A percentile compares a stretch with the other conserved stretches of the same genome.
phyloP scores from a whole-genome alignment of 1,284 basidiomycete genomes.

The Rhodotorula sp. region DNA sequence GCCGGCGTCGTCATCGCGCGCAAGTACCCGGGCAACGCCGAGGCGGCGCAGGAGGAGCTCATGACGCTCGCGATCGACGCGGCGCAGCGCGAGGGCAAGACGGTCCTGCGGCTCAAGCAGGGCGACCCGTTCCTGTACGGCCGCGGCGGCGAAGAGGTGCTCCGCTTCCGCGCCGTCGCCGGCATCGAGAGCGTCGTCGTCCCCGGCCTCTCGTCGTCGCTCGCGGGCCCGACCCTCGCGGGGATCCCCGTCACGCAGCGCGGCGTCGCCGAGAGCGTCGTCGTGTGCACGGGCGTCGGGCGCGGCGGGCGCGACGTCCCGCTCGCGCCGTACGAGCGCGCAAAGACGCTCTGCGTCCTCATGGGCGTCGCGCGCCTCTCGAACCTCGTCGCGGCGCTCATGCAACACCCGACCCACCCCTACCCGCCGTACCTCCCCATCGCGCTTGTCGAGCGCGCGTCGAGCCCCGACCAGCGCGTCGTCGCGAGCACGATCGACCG shows the following conservation, averaged over 20 bases:
- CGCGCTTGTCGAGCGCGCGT: slow-evolving; percentile 89
- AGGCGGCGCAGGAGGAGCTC: slow-evolving; percentile 89
- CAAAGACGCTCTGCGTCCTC: slow-evolving; percentile 76
- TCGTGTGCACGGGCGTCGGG: slow-evolving; percentile 91
- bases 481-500: slow-evolving; percentile 75
- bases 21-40: slow-evolving; percentile 97
- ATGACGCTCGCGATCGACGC: slow-evolving; percentile 80
- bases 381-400: slow-evolving; percentile 25
- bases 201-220: slow-evolving; percentile 83
- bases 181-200: slow-evolving; percentile 82
- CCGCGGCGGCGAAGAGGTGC: slow-evolving; percentile 88
- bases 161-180: slow-evolving; percentile 75
- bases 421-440: slow-evolving; percentile 81
- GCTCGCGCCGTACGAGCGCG: slow-evolving; percentile 81
- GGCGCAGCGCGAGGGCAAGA: slow-evolving; percentile 74
- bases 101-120: slow-evolving; percentile 91
- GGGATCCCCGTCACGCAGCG: slow-evolving; percentile 93
- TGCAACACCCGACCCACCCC: slow-evolving; percentile 45
- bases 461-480: slow-evolving; percentile 85
- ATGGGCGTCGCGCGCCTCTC: slow-evolving; percentile 84
- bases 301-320: slow-evolving; percentile 79
- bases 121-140: slow-evolving; percentile 96
- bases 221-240: slow-evolving; percentile 85
- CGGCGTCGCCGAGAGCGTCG: slow-evolving; percentile 83
- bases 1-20: slow-evolving; percentile 70